Conservation (phyloP, 768 basidiomycete genomes). For the Boletus bicolor region DNA sequence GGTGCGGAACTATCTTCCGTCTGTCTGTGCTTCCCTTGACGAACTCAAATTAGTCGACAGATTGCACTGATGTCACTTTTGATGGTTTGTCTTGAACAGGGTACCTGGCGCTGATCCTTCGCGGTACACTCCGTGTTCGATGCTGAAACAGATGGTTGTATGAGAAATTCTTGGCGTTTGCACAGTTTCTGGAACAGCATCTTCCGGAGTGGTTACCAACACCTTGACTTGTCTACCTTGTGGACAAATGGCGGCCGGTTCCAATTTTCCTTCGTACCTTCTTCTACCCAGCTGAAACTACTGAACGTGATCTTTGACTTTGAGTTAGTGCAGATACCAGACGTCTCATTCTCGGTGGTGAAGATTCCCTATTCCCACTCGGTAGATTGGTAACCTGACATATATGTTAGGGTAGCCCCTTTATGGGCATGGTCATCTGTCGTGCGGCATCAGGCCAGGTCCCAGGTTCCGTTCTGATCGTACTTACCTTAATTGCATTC, state of each 20-base stretch:
- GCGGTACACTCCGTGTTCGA: not conserved
- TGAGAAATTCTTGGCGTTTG: not conserved
- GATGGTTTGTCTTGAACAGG: not conserved
- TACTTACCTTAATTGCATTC: not conserved
- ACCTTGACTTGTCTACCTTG: not conserved
- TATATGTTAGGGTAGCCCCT: too few species aligned
- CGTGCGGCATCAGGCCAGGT: too few species aligned
- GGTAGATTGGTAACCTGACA: not conserved
- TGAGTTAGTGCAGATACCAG: not conserved
- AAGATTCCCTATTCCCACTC: not conserved
- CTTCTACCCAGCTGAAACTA: not conserved
- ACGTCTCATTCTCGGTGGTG: not conserved
- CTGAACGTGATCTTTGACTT: not conserved
- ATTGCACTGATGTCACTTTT: not conserved
- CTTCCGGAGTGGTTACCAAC: not conserved
- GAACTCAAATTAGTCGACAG: too few species aligned
- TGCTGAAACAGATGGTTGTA: not conserved
- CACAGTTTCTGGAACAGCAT: not conserved
- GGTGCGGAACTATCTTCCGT: not conserved
- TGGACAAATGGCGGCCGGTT: not conserved
- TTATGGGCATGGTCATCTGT: too few species aligned
- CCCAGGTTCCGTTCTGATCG: not conserved
- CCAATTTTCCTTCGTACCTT: not conserved
- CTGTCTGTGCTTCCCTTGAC: not conserved
- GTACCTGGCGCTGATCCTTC: not conserved